Conservation (phyloP, 2,329 filamentous ascomycete genomes). For the Pyrenophora teres region DNA sequence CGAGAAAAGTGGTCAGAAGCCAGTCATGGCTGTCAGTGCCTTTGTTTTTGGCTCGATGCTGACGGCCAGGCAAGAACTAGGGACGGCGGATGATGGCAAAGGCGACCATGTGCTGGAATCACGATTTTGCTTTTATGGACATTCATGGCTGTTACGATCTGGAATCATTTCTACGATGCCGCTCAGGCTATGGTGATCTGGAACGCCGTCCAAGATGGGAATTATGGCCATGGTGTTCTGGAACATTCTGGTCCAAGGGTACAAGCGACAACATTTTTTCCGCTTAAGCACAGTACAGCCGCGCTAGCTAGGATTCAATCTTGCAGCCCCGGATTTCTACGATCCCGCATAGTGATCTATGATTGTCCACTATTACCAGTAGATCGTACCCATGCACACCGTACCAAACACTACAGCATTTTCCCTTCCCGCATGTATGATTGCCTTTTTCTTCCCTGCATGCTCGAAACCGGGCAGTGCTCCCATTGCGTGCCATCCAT, state of each 20-base stretch:
- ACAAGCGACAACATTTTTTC: not conserved
- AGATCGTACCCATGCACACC: too few species aligned
- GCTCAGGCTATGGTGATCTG: not conserved
- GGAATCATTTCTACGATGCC: conserved; percentile 5
- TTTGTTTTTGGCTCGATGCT: conserved; percentile 7
- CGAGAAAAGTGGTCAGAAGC: not conserved
- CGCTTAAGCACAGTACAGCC: not conserved
- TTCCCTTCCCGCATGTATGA: conserved; percentile 3
- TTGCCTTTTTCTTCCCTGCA: conserved; percentile 6
- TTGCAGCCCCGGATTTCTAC: not conserved
- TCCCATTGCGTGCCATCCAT: too few species aligned
- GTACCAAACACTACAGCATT: too few species aligned
- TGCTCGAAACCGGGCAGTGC: not conserved
- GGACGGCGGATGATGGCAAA: not conserved
- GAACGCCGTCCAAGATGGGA: not conserved
- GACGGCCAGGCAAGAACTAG: not conserved
- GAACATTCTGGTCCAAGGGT: not conserved
- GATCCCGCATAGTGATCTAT: not conserved
- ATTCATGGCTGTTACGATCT: not conserved
- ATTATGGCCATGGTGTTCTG: not conserved
- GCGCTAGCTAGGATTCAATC: too few species aligned
- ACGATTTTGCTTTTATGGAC: conserved; percentile 1
- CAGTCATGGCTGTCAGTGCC: not conserved
- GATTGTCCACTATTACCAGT: too few species aligned
- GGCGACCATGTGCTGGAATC: conserved; percentile 1